Evolutionary conservation across 495 filamentous ascomycete species (phyloP).

Genomic region (Penicillium flavigenum): DNA sequence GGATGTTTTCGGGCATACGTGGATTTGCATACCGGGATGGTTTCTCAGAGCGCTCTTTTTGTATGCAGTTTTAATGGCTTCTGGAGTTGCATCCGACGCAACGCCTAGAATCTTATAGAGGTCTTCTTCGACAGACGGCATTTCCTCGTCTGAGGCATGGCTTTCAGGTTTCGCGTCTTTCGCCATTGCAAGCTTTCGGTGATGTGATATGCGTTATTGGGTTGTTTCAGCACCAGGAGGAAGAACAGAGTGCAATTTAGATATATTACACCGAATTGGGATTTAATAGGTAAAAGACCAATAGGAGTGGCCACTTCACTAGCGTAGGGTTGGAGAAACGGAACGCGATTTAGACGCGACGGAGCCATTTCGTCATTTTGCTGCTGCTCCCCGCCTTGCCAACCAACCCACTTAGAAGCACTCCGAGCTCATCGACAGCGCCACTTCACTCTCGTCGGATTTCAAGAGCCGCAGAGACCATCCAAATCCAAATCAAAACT

Average conservation of each 20-base stretch:
- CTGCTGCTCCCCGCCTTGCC: conserved; percentile 23
- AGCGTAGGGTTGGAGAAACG: conserved; percentile 5
- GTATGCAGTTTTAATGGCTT: conserved; percentile 93
- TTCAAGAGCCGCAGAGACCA: background rate
- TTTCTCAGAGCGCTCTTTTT: conserved; percentile 83
- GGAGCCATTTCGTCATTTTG: conserved; percentile 27
- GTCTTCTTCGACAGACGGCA: conserved; percentile 60
- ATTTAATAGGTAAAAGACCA: background rate
- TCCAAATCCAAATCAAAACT: background rate
- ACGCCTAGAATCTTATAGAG: conserved; percentile 88
- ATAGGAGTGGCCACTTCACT: background rate
- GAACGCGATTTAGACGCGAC: conserved; percentile 31
- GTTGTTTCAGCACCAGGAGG: background rate
- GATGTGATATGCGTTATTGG: background rate
- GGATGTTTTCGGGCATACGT: background rate
- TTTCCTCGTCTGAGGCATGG: conserved; percentile 24
- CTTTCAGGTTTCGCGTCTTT: conserved; percentile 19
- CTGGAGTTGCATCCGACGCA: conserved; percentile 64
- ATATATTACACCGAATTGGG: background rate
- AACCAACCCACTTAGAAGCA: conserved; percentile 6
- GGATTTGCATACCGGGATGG: conserved; percentile 70
- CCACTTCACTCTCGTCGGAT: background rate
- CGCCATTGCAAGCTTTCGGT: conserved; percentile 17
- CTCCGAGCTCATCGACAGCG: conserved; percentile 1
- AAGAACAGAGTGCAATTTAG: background rate